Evolutionary conservation across 257 asterid genomes (phyloP).

Genomic region (Ballota nigra): DNA sequence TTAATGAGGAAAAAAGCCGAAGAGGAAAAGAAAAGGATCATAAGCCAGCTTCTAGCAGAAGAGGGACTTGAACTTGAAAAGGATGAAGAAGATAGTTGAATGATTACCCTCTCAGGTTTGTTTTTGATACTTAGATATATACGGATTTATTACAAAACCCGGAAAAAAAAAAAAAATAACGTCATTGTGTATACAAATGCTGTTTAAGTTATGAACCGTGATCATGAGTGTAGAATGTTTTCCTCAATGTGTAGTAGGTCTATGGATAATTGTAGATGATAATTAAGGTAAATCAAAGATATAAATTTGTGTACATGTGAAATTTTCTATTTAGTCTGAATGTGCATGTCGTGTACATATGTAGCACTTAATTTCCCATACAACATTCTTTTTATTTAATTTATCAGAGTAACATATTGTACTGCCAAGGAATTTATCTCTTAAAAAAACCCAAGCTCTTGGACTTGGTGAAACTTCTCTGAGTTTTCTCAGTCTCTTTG

Average conservation of each 20-base stretch:
- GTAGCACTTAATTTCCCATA: too few species aligned
- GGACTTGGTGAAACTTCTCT: too few species aligned
- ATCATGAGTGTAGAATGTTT: background rate
- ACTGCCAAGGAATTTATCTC: too few species aligned
- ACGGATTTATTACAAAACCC: background rate
- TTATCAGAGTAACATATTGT: too few species aligned
- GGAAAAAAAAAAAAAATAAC: background rate
- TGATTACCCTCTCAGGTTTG: background rate
- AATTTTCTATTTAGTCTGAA: background rate
- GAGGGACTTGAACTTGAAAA: constrained; percentile 93
- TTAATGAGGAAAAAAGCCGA: constrained; percentile 72
- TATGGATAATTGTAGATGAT: background rate
- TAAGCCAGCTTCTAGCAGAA: constrained; percentile 79
- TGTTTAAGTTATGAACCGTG: background rate
- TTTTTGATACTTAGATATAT: constrained; percentile 3
- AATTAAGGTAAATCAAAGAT: background rate
- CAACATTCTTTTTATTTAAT: too few species aligned
- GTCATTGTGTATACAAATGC: constrained; percentile 16
- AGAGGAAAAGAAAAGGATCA: constrained; percentile 64
- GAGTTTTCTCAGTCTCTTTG: too few species aligned
- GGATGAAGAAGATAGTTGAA: constrained; percentile 53
- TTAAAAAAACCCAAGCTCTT: too few species aligned
- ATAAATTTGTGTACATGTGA: background rate
- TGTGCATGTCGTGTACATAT: background rate
- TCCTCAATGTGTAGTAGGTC: background rate